Evolutionary conservation across 257 asterid genomes (phyloP), one percentile per base, ranked within the genome.

Genomic region (Solanum bulbocastanum): DNA sequence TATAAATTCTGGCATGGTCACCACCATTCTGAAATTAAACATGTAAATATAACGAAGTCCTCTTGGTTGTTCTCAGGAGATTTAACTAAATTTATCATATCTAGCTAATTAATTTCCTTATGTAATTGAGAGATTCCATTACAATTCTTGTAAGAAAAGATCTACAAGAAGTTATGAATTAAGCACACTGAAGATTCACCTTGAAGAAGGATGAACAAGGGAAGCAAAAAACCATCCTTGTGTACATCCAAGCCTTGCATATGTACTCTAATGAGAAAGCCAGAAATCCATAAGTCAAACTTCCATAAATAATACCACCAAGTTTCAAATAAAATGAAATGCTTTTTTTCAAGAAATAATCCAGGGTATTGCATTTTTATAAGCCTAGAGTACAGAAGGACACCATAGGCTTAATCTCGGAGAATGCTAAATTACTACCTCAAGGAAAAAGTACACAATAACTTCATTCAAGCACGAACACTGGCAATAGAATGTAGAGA

Each of bases 171-270:
- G 42, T 46, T 81, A 46, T 9, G 68, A 30, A 49, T 46, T 46
- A 49, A 82, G 39, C 66, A 30, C 32, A 82, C 22, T 5, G 69
- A 68, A 79, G 52, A 86, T 89, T 89, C 82, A 92, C 99, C 92
- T 92, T 83, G 98, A 91, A 56, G 98, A 95, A 87, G 94, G 97
- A 84, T 93, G 99, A 85, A 86, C 86, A 25, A 94, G 94, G 73
- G 99, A 91, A 40, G 99, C 98, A 74, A 87, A 91, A 89, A 96
- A 96, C 98, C 99, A 95, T 90, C 98, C 98, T 91, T 95, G 98
- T 3, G 95, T 88, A 92, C 97, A 92, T 87, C 95, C 99, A 69
- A 95, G 96, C 92, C 93, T 96, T 87, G 97, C 98, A 90, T 96
- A 96, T 89, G 95, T 92, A 69, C 94, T 90, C 99, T 95, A 20